Conservation (phyloP, 2,329 filamentous ascomycete species). For the Camillea tinctor region DNA sequence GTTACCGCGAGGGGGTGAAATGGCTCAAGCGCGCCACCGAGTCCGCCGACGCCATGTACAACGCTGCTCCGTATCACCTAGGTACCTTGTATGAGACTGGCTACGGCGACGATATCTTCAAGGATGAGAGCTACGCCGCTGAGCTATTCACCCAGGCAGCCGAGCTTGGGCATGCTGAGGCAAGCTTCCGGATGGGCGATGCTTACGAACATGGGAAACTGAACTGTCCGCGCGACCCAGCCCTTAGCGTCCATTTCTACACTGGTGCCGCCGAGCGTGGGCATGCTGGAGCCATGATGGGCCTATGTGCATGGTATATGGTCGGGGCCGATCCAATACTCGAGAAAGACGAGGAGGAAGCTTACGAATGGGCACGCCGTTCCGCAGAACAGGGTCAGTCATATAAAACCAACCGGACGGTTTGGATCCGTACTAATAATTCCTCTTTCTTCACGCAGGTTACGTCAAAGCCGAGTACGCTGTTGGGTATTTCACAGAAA, state of each 20-base stretch:
- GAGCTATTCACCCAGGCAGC: conserved; percentile 94
- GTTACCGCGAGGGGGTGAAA: conserved; percentile 88
- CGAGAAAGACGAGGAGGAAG: conserved; percentile 93
- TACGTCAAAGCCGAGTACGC: conserved; percentile 83
- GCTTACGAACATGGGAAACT: conserved; percentile 92
- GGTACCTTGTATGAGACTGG: conserved; percentile 86
- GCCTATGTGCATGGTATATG: conserved; percentile 97
- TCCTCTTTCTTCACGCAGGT: conserved; percentile 41
- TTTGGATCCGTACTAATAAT: conserved; percentile 16
- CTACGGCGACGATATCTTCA: conserved; percentile 93
- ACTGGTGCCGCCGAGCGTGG: conserved; percentile 85
- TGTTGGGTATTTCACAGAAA: conserved; percentile 95
- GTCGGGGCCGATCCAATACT: conserved; percentile 88
- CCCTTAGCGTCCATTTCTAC: conserved; percentile 95
- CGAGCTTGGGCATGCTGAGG: conserved; percentile 84
- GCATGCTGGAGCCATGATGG: conserved; percentile 92
- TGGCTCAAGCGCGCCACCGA: conserved; percentile 95
- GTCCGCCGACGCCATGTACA: conserved; percentile 87
- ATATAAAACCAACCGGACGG: background rate
- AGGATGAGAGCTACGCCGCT: conserved; percentile 84
- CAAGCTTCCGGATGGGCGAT: conserved; percentile 86
- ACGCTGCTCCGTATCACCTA: conserved; percentile 87
- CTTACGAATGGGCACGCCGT: conserved; percentile 90
- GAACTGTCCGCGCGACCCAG: conserved; percentile 84
- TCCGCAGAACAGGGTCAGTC: conserved; percentile 80